These are phyloP conservation scores for Gelatoporia subvermispora DNA, from an alignment of 768 basidiomycete genomes.

Conservation along the genomic window DNA sequence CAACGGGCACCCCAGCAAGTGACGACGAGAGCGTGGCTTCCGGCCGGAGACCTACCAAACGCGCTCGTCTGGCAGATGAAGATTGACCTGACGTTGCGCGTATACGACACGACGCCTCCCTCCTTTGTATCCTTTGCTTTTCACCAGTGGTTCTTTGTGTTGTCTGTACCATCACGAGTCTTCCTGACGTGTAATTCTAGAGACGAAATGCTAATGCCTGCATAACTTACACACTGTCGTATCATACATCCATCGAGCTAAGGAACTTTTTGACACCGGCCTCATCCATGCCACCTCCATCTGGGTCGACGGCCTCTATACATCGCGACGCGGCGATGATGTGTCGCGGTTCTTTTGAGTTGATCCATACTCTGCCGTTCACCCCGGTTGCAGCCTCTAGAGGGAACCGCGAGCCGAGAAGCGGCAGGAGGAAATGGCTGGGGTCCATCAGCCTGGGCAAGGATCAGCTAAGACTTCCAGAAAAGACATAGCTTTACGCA, in stretches of 20 bases:
- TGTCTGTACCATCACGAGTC: constrained; percentile 5
- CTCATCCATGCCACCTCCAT: constrained; percentile 60
- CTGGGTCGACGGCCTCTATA: constrained; percentile 78
- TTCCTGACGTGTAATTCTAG: neutral
- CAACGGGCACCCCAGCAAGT: constrained; percentile 51
- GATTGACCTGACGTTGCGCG: constrained; percentile 34
- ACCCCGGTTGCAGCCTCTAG: constrained; percentile 85
- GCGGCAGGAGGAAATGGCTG: constrained; percentile 75
- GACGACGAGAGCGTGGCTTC: constrained; percentile 62
- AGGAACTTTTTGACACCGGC: constrained; percentile 49
- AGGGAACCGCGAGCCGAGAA: constrained; percentile 77
- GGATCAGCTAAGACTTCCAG: neutral
- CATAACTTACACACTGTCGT: too few species aligned
- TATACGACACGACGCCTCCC: neutral
- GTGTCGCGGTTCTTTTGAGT: constrained; percentile 64
- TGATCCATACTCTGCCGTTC: constrained; percentile 92
- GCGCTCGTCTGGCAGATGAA: constrained; percentile 62
- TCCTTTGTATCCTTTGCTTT: neutral
- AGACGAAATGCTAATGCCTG: neutral
- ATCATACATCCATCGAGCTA: constrained; percentile 37
- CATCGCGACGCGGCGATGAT: constrained; percentile 74
- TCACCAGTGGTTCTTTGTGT: neutral
- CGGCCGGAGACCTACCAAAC: constrained; percentile 58
- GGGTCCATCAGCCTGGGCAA: constrained; percentile 67
- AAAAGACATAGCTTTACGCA: constrained; percentile 35